Percentiles rank a stretch among this genome's conserved stretches.
phyloP scores from a whole-genome alignment of 139 green algal genomes.

The Zygnema cylindricum region DNA sequence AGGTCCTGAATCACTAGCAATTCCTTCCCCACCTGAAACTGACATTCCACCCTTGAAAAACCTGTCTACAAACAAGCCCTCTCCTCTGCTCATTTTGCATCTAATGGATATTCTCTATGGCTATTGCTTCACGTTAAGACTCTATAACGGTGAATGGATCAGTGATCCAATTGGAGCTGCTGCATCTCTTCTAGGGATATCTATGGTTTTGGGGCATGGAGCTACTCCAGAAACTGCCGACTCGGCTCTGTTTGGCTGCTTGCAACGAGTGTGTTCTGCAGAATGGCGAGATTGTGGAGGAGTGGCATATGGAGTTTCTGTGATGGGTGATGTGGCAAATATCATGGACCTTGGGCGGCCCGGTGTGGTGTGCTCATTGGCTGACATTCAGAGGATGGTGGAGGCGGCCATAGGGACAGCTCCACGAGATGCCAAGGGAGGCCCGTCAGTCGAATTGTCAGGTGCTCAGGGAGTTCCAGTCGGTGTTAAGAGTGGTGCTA shows the following conservation, averaged over 20 bases:
- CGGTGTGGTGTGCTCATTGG: conserved; percentile 7
- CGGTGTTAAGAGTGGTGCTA: not conserved
- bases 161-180: conserved; percentile 17
- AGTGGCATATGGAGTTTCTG: conserved; percentile 8
- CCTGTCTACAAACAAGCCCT: not conserved
- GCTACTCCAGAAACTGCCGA: conserved; percentile 4
- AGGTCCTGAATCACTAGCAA: not conserved
- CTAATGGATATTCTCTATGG: conserved; percentile 42
- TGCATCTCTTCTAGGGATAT: conserved; percentile 12
- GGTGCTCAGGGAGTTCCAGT: not conserved
- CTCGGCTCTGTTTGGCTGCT: not conserved
- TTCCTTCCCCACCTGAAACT: conserved; percentile 17
- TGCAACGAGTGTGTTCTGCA: conserved; percentile 13
- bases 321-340: conserved; percentile 17
- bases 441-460: not conserved
- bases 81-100: conserved; percentile 20
- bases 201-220: not conserved
- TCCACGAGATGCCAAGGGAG: not conserved
- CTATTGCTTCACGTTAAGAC: conserved; percentile 43
- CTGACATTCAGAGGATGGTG: conserved; percentile 20
- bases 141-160: conserved; percentile 45
- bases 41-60: conserved; percentile 16
- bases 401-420: conserved; percentile 1
- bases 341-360: conserved; percentile 16
- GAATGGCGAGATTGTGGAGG: conserved; percentile 9